Base-by-base conservation (phyloP, 169 alveolate genomes). In the Cryptosporidium ryanae region DNA sequence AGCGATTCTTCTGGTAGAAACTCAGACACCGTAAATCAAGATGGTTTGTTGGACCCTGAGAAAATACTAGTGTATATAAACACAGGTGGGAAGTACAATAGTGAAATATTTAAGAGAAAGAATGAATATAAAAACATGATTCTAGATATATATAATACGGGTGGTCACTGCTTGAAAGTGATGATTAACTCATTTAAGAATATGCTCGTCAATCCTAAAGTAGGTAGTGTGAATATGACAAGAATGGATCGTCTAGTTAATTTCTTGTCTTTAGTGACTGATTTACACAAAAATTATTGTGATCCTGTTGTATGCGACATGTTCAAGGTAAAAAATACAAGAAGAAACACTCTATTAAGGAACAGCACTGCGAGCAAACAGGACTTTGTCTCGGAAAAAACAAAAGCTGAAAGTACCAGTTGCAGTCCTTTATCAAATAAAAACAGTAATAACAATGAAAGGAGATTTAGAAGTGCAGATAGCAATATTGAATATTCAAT, bases 171-270 rank as follows among this genome's bases (percentile, higher is more conserved):
- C 21, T 32, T 8, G 8, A 70, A 76, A 17, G 48, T 76, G 21
- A 59, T 76, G 87, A 59, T 76, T 23, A 61, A 65, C 48, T 76
- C 87, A 23, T 76, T 76, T 32, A 55, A 44, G 21, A 61, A 61
- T 44, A 61, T 76, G 25, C 64, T 46, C 3, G 38, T 18, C 17
- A 55, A 59, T 61, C 59, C 61, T 6, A 61, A 61, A 59, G 64
- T 55, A 3, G 59, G 50, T 13, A 34, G 32, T 59, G 64, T 59
- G 6, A 59, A 21, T 59, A 76, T 61, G 76, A 76, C 76, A 7
- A 76, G 87, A 76, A 55, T 76, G 87, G 71, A 76, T 6, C 68
- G 87, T n/a, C 64, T 76, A 21, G 27, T 59, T 29, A 61, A 76
- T 61, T 76, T 76, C 64, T 34, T 76, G 21, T 59, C 76, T 43